phyloP scores from a whole-genome alignment of 106 monocot genomes.

The Phalaenopsis aphrodite region DNA sequence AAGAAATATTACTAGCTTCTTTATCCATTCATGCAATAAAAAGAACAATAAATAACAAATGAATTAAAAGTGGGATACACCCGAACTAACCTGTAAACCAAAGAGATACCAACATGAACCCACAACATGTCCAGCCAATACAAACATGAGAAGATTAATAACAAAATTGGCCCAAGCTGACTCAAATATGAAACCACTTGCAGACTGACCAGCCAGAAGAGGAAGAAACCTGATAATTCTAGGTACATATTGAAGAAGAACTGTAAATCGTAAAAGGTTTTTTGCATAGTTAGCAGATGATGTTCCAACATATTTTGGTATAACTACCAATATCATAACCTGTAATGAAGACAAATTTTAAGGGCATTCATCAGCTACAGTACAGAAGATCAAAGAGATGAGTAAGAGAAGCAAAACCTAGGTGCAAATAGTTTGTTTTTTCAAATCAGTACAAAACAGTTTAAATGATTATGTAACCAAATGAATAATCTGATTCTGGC shows the following conservation, averaged over 20 bases:
- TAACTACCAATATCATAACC: slow-evolving; percentile 75
- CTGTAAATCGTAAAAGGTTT: slow-evolving; percentile 62
- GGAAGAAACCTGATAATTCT: slow-evolving; percentile 74
- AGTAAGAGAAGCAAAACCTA: not conserved
- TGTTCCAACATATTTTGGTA: slow-evolving; percentile 59
- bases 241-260: slow-evolving; percentile 87
- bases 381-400: not conserved
- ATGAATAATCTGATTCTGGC: not conserved
- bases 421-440: not conserved
- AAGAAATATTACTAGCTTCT: not conserved
- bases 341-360: slow-evolving; percentile 15
- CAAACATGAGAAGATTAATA: slow-evolving; percentile 91
- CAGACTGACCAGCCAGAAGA: slow-evolving; percentile 65
- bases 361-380: not conserved
- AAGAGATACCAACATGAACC: slow-evolving; percentile 98
- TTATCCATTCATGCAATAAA: not conserved
- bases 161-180: slow-evolving; percentile 94
- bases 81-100: slow-evolving; percentile 61
- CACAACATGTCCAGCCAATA: slow-evolving; percentile 88
- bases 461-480: not conserved
- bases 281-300: slow-evolving; percentile 79
- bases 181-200: slow-evolving; percentile 92
- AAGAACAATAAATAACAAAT: not conserved
- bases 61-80: not conserved
- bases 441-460: not conserved